Percentiles rank a stretch among this genome's conserved stretches.
Evolutionary conservation across 1,139 yeast genomes (phyloP).

Genomic region (Yamadazyma atlantica): DNA sequence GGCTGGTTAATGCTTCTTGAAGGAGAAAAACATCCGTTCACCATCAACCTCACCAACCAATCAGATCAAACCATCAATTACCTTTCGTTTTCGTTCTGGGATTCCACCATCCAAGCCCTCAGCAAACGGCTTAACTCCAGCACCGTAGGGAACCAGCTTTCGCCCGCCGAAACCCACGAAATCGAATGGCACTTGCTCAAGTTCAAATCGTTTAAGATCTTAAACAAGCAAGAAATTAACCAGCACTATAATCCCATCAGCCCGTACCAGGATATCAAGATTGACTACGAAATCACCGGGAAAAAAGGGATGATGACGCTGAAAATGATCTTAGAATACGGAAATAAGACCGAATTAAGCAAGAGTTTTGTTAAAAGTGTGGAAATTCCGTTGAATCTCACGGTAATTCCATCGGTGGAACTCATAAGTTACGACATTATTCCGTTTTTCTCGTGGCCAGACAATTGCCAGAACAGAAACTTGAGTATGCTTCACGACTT

Average conservation of each 20-base stretch:
- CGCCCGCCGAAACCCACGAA: conserved; percentile 69
- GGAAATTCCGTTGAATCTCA: conserved; percentile 62
- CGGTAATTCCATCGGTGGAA: conserved; percentile 72
- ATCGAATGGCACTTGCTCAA: conserved; percentile 66
- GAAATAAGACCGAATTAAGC: conserved; percentile 35
- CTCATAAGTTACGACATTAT: conserved; percentile 72
- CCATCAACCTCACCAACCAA: conserved; percentile 55
- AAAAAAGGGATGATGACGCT: conserved; percentile 74
- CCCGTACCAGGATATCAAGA: conserved; percentile 31
- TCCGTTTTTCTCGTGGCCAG: conserved; percentile 44
- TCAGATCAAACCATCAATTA: conserved; percentile 57
- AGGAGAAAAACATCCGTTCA: conserved; percentile 62
- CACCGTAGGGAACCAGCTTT: conserved; percentile 31
- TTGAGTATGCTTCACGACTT: conserved; percentile 19
- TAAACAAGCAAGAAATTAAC: conserved; percentile 38
- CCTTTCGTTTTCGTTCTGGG: conserved; percentile 63
- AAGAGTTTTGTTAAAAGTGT: conserved; percentile 52
- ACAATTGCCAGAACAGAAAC: too few species aligned
- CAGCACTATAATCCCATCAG: conserved; percentile 33
- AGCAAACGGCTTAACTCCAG: conserved; percentile 33
- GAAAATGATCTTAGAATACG: conserved; percentile 66
- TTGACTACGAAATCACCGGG: conserved; percentile 66
- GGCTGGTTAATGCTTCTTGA: conserved; percentile 79
- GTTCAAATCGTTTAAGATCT: conserved; percentile 54
- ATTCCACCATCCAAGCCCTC: conserved; percentile 70